A percentile compares a stretch with the other conserved stretches of the same genome.
These are phyloP conservation scores for Euphrasia confusa DNA, from an alignment of 257 asterid genomes.

Conservation along the genomic window DNA sequence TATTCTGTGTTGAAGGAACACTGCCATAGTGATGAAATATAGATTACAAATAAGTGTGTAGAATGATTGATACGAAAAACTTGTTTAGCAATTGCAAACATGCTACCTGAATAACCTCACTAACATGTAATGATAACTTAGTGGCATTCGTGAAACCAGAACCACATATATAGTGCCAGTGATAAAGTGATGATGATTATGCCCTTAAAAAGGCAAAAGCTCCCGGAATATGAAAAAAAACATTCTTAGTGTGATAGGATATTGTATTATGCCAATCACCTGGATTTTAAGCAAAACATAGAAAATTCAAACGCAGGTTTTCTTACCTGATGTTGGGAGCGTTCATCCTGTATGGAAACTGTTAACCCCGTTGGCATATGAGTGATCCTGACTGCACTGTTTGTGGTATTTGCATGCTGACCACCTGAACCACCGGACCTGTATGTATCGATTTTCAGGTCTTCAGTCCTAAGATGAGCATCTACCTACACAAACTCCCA, in stretches of 20 bases:
- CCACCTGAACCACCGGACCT: constrained; percentile 98
- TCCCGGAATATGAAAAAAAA: constrained; percentile 3
- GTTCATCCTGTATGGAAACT: constrained; percentile 86
- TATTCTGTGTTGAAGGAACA: too few species aligned
- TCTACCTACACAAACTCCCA: constrained; percentile 59
- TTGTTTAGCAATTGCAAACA: too few species aligned
- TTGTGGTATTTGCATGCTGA: constrained; percentile 88
- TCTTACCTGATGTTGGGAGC: constrained; percentile 88
- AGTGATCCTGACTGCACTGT: constrained; percentile 95
- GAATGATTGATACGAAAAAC: too few species aligned
- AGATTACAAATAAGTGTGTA: too few species aligned
- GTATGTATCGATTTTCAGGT: constrained; percentile 81
- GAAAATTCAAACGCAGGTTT: constrained; percentile 14
- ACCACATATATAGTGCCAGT: too few species aligned
- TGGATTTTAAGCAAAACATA: constrained; percentile 8
- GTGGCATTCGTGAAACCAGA: too few species aligned
- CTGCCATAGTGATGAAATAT: too few species aligned
- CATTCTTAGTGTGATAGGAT: constrained; percentile 1
- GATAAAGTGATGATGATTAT: too few species aligned
- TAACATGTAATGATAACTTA: too few species aligned
- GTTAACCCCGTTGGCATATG: constrained; percentile 82
- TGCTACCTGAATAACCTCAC: too few species aligned
- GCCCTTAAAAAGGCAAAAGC: neutral
- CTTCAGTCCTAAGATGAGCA: constrained; percentile 71
- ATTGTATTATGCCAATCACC: neutral